Evolutionary conservation across 106 monocot genomes (phyloP).

Genomic region (Apostasia shenzhenica): DNA sequence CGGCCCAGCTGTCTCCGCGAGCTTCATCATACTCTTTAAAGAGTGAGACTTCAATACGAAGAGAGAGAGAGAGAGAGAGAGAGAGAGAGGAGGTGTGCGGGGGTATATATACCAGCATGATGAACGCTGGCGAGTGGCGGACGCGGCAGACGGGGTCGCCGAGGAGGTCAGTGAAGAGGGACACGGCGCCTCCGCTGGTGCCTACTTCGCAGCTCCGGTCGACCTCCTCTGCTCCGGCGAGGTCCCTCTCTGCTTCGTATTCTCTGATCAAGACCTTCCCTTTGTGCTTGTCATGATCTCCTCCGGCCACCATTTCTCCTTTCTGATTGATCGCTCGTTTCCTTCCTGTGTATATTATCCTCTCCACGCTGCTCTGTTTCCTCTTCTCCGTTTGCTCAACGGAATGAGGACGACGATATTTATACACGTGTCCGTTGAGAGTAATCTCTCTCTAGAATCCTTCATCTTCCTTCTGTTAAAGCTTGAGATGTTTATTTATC

Average conservation of each 20-base stretch:
- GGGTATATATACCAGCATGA: constrained; percentile 24
- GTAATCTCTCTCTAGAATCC: too few species aligned
- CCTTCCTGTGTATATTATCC: too few species aligned
- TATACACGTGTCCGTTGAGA: too few species aligned
- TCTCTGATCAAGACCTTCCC: constrained; percentile 23
- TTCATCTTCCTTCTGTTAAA: too few species aligned
- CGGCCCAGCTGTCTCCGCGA: constrained; percentile 41
- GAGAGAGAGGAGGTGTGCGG: neutral
- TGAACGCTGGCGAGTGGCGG: constrained; percentile 31
- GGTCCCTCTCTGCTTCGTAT: constrained; percentile 45
- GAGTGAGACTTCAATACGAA: neutral
- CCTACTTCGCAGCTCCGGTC: constrained; percentile 74
- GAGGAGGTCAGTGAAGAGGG: constrained; percentile 36
- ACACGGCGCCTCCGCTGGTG: constrained; percentile 24
- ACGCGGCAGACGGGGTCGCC: constrained; percentile 39
- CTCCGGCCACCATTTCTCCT: neutral
- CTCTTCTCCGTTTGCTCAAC: too few species aligned
- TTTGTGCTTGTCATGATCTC: neutral
- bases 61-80: neutral
- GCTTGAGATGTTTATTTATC: too few species aligned
- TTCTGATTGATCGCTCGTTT: too few species aligned
- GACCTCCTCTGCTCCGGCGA: constrained; percentile 34
- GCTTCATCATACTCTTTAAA: constrained; percentile 10
- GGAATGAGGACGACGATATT: too few species aligned
- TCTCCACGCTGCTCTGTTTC: too few species aligned